Evolutionary conservation across 805 yeast species (phyloP).

Genomic region (Cyberlindnera sargentensis): DNA sequence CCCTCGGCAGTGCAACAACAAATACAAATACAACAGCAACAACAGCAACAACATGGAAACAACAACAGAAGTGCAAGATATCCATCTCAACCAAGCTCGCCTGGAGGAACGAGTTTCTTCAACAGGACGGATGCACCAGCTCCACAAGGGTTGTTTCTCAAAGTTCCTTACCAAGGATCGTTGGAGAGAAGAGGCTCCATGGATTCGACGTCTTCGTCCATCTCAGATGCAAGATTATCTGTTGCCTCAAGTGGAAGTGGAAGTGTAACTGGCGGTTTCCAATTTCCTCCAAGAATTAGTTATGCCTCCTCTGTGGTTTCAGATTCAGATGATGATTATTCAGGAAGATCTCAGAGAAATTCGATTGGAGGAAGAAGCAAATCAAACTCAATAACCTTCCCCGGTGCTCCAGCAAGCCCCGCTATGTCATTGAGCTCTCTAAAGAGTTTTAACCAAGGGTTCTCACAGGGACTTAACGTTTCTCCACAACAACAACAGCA

Average conservation of each 20-base stretch:
- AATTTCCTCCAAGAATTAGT: slow-evolving; percentile 5
- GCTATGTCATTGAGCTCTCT: slow-evolving; percentile 17
- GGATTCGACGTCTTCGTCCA: slow-evolving; percentile 19
- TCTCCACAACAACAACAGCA: not conserved
- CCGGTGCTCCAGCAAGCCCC: slow-evolving; percentile 15
- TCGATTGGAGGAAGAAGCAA: slow-evolving; percentile 15
- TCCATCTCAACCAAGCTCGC: slow-evolving; percentile 4
- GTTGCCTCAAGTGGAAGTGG: slow-evolving; percentile 1
- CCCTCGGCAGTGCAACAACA: slow-evolving; percentile 3
- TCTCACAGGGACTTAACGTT: slow-evolving; percentile 4
- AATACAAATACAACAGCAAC: slow-evolving; percentile 1
- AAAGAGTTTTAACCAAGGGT: slow-evolving; percentile 14
- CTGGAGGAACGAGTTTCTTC: not conserved
- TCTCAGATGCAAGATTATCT: slow-evolving; percentile 13
- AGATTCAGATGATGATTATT: slow-evolving; percentile 23
- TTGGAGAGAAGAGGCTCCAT: slow-evolving; percentile 23
- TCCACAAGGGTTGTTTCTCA: slow-evolving; percentile 23
- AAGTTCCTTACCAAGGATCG: slow-evolving; percentile 23
- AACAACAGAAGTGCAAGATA: not conserved
- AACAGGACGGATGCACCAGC: slow-evolving; percentile 4
- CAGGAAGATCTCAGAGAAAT: slow-evolving; percentile 16
- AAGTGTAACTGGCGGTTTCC: not conserved
- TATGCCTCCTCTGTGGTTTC: slow-evolving; percentile 20
- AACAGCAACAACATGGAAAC: slow-evolving; percentile 1
- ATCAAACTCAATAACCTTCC: slow-evolving; percentile 14